phyloP scores from a whole-genome alignment of 1,284 basidiomycete genomes.

The Fomes fomentarius region DNA sequence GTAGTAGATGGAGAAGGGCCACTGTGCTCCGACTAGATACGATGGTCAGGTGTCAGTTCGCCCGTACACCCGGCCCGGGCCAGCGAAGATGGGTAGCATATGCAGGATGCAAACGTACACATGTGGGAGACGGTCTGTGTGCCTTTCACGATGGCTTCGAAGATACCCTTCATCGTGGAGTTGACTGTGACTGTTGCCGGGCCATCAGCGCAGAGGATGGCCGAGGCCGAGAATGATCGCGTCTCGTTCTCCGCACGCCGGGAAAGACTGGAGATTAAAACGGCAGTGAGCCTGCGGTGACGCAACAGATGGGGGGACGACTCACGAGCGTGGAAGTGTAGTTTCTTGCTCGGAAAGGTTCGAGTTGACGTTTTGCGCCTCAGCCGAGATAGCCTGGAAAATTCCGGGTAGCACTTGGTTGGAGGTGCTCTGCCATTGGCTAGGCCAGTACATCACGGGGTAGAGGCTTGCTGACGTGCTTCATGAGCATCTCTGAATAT shows the following conservation, averaged over 20 bases:
- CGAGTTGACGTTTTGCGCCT: background rate
- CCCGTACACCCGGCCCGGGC: no score
- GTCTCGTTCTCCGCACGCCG: background rate
- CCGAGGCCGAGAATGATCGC: conserved; percentile 1
- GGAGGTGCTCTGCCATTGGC: background rate
- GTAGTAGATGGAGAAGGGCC: conserved; percentile 7
- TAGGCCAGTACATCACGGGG: background rate
- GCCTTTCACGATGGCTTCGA: conserved; percentile 18
- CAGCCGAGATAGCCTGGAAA: background rate
- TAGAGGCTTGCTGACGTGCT: background rate
- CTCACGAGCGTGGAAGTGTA: background rate
- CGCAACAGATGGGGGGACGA: background rate
- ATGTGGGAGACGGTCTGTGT: conserved; percentile 19
- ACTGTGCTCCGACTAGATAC: conserved; percentile 11
- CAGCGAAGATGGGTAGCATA: no score
- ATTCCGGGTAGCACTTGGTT: conserved; percentile 6
- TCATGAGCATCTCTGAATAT: background rate
- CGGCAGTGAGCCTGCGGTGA: background rate
- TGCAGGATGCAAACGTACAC: conserved; percentile 14
- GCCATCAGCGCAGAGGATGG: conserved; percentile 24
- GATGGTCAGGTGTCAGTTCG: background rate
- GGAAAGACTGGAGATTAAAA: background rate
- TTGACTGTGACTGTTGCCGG: conserved; percentile 13
- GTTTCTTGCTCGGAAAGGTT: background rate
- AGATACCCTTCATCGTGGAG: conserved; percentile 16